Evolutionary conservation across 2,329 filamentous ascomycete species (phyloP).

Genomic region (Diaporthe caulivora): DNA sequence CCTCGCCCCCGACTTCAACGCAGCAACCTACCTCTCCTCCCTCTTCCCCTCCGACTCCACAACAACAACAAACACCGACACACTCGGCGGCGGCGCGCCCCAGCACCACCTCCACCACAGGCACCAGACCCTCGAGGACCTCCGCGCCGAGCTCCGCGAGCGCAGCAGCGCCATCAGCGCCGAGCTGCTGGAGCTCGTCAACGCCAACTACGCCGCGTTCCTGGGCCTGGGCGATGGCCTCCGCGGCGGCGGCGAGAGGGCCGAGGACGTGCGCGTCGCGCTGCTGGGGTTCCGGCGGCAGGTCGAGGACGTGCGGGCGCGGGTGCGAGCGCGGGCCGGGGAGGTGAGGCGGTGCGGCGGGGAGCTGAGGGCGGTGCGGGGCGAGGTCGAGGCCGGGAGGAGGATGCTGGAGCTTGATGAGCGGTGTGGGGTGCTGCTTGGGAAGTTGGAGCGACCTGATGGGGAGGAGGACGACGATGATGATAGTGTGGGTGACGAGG

Average conservation of each 20-base stretch:
- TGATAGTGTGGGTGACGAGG: conserved; percentile 47
- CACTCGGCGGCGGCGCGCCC: too few relatives aligned
- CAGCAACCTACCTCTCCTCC: conserved; percentile 79
- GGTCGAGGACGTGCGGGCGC: conserved; percentile 78
- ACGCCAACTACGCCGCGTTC: conserved; percentile 94
- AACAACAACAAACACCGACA: too few relatives aligned
- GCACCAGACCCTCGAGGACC: conserved; percentile 95
- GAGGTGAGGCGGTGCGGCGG: conserved; percentile 73
- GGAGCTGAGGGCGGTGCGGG: conserved; percentile 75
- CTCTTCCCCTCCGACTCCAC: conserved; percentile 54
- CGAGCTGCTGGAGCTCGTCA: conserved; percentile 94
- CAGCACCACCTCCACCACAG: conserved; percentile 68
- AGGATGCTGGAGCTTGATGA: conserved; percentile 77
- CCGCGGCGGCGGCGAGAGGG: conserved; percentile 88
- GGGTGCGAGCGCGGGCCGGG: conserved; percentile 72
- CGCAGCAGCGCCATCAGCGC: conserved; percentile 83
- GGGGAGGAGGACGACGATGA: conserved; percentile 50
- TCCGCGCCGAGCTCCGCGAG: conserved; percentile 86
- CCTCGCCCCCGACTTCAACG: conserved; percentile 80
- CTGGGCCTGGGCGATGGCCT: conserved; percentile 84
- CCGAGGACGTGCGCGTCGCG: conserved; percentile 90
- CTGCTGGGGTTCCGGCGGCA: conserved; percentile 88
- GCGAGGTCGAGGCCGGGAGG: conserved; percentile 71
- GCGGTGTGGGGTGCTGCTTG: conserved; percentile 72
- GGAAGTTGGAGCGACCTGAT: conserved; percentile 56